Conservation (phyloP, 78 protist species). For the Speleostelium caveatum region DNA sequence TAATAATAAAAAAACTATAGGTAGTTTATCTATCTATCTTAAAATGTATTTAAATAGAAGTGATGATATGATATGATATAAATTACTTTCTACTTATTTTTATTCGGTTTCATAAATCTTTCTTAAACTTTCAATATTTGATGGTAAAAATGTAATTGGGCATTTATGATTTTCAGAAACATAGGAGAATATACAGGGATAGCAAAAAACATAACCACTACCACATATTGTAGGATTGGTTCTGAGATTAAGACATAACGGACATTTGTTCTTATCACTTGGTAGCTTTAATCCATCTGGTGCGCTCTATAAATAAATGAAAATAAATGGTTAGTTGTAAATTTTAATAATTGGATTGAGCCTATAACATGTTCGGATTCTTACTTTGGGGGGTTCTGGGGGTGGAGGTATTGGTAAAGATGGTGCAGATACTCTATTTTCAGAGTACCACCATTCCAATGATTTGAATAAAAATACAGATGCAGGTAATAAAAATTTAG, state of each 20-base stretch:
- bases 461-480: conserved; percentile 73
- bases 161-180: conserved; percentile 60
- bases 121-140: conserved; percentile 52
- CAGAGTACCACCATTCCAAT: conserved; percentile 82
- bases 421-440: conserved; percentile 56
- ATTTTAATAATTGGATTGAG: not conserved
- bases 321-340: not conserved
- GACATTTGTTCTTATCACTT: conserved; percentile 58
- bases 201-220: conserved; percentile 80
- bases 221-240: conserved; percentile 77
- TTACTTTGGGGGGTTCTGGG: conserved; percentile 55
- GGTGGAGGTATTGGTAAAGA: conserved; percentile 76
- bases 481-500: conserved; percentile 54
- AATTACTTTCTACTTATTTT: not conserved
- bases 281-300: conserved; percentile 61
- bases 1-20: no score
- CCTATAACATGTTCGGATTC: not conserved
- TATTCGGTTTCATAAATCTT: conserved; percentile 76
- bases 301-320: conserved; percentile 6
- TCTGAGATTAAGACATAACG: conserved; percentile 45
- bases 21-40: no score
- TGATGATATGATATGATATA: no score
- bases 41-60: no score
- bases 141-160: conserved; percentile 69
- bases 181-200: conserved; percentile 64